Evolutionary conservation across 2,329 filamentous ascomycete species (phyloP).

Genomic region (Calonectria leucothoes): DNA sequence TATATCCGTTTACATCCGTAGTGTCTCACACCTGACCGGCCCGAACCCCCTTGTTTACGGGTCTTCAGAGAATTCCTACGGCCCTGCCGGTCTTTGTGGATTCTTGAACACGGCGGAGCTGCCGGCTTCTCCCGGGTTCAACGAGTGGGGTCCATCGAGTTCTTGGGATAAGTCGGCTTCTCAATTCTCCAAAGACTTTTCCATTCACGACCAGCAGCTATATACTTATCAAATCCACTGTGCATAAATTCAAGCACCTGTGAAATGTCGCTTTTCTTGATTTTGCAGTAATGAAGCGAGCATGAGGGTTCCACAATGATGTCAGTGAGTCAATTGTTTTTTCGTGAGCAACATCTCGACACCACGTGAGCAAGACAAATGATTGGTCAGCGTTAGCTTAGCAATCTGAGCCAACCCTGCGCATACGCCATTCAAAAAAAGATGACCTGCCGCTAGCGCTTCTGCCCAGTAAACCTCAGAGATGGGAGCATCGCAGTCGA

Average conservation of each 20-base stretch:
- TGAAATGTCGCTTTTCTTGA: not conserved
- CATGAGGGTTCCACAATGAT: slow-evolving; percentile 32
- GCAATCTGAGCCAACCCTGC: slow-evolving; percentile 40
- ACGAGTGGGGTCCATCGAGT: not conserved
- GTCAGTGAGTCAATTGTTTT: slow-evolving; percentile 34
- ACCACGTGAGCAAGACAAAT: slow-evolving; percentile 43
- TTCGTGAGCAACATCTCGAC: slow-evolving; percentile 36
- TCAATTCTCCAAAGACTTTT: not conserved
- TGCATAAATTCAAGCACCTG: not conserved
- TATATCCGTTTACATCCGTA: too few relatives aligned
- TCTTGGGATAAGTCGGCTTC: not conserved
- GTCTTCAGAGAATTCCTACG: not conserved
- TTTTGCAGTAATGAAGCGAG: not conserved
- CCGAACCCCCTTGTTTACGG: not conserved
- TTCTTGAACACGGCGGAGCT: slow-evolving; percentile 1
- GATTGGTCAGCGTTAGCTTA: slow-evolving; percentile 47
- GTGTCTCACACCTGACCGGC: not conserved
- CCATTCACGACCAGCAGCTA: not conserved
- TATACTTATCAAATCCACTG: not conserved
- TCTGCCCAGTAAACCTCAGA: slow-evolving; percentile 19
- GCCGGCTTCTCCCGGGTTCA: not conserved
- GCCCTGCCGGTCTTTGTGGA: not conserved
- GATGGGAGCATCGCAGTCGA: slow-evolving; percentile 34
- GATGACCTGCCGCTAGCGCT: slow-evolving; percentile 26
- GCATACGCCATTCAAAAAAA: slow-evolving; percentile 41